These are phyloP conservation scores for Dillenia suffruticosa DNA, from an alignment of 164 flowering plant species.

Conservation along the genomic window DNA sequence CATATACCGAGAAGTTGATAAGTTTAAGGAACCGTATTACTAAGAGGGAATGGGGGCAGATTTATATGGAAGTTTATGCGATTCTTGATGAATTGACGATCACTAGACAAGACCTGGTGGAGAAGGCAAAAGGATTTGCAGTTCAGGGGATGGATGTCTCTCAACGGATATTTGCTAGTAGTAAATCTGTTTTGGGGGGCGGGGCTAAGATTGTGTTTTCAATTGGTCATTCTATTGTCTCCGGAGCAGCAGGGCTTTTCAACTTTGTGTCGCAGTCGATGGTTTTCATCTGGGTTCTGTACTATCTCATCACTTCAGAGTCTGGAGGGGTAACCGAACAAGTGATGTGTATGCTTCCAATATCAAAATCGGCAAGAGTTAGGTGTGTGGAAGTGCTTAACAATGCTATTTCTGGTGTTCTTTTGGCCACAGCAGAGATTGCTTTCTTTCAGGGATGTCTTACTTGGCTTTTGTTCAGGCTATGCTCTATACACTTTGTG, in stretches of 20 bases:
- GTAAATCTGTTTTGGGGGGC: constrained; percentile 68
- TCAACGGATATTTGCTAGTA: constrained; percentile 59
- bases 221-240: constrained; percentile 51
- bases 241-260: constrained; percentile 86
- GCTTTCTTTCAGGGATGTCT: constrained; percentile 88
- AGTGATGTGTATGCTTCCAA: constrained; percentile 73
- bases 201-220: constrained; percentile 59
- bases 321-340: constrained; percentile 97
- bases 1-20: constrained; percentile 52
- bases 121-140: constrained; percentile 78
- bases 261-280: constrained; percentile 80
- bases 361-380: constrained; percentile 44
- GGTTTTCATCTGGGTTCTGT: constrained; percentile 89
- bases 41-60: constrained; percentile 66
- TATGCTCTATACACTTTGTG: constrained; percentile 74
- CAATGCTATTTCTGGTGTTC: constrained; percentile 79
- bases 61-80: constrained; percentile 60
- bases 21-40: constrained; percentile 45
- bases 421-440: constrained; percentile 81
- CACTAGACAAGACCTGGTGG: constrained; percentile 70
- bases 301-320: constrained; percentile 83
- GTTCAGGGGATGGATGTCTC: constrained; percentile 62
- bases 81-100: constrained; percentile 60
- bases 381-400: constrained; percentile 88
- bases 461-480: constrained; percentile 91